Conservation (phyloP, 2,329 filamentous ascomycete genomes). For the Podosphaera leucotricha region DNA sequence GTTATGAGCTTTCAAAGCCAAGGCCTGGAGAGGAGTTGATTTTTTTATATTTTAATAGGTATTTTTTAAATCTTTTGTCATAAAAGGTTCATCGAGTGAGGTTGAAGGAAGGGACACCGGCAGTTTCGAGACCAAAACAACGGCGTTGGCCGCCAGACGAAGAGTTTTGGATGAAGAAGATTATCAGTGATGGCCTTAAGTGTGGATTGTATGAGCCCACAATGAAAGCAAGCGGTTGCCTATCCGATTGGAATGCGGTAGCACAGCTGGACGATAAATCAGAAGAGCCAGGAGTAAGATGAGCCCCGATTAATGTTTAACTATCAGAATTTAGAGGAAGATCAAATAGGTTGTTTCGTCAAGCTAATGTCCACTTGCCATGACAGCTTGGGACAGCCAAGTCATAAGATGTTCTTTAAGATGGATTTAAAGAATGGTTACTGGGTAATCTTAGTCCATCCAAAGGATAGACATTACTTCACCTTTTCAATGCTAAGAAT, state of each 20-base stretch:
- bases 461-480: background rate
- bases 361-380: background rate
- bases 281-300: background rate
- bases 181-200: background rate
- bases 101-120: background rate
- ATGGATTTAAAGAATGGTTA: background rate
- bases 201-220: background rate
- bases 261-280: background rate
- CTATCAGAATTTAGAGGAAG: conserved; percentile 1
- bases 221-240: background rate
- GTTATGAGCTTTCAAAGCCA: no score
- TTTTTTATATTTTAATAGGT: no score
- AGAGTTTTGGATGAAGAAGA: background rate
- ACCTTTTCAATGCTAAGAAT: background rate
- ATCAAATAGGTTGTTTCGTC: background rate
- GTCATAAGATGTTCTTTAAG: conserved; percentile 1
- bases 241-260: background rate
- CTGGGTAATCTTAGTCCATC: background rate
- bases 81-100: background rate
- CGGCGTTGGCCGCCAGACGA: background rate
- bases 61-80: no score
- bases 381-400: background rate
- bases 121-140: background rate
- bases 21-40: no score
- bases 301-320: conserved; percentile 1